These are phyloP conservation scores for Fraxinus pennsylvanica DNA, from an alignment of 257 asterid genomes.

Conservation along the genomic window DNA sequence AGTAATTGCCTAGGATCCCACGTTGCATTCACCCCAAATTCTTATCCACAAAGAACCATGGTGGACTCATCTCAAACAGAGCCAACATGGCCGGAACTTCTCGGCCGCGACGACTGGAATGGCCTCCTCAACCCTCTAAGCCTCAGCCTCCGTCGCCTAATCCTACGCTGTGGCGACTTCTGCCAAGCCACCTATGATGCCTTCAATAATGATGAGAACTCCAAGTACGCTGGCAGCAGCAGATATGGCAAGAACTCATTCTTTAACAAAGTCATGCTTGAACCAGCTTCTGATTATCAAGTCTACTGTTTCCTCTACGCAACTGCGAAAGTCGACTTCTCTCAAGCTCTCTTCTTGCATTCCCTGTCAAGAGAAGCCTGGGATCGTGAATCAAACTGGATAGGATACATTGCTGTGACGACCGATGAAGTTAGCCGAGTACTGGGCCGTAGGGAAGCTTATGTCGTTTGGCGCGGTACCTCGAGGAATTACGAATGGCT, in stretches of 20 bases:
- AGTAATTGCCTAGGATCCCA: neutral
- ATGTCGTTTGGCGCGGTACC: conserved; percentile 82
- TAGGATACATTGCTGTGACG: conserved; percentile 72
- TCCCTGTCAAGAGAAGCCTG: conserved; percentile 66
- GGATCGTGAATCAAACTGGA: conserved; percentile 93
- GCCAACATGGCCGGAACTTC: conserved; percentile 56
- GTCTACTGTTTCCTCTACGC: conserved; percentile 67
- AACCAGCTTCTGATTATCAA: conserved; percentile 47
- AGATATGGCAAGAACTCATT: conserved; percentile 73
- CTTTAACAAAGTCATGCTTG: conserved; percentile 64
- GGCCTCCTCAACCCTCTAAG: conserved; percentile 66
- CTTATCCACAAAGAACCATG: neutral
- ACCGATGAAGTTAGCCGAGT: conserved; percentile 45
- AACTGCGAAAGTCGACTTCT: conserved; percentile 54
- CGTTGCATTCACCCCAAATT: neutral
- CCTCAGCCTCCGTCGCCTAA: conserved; percentile 61
- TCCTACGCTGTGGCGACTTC: conserved; percentile 85
- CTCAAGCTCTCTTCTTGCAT: conserved; percentile 58
- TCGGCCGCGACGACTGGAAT: conserved; percentile 72
- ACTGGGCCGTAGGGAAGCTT: conserved; percentile 72
- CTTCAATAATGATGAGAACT: conserved; percentile 80
- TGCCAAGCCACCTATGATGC: conserved; percentile 89
- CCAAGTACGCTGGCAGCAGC: conserved; percentile 81
- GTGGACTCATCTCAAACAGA: conserved; percentile 22
- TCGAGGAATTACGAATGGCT: conserved; percentile 71